Percentiles rank a stretch among this genome's conserved stretches.
Conservation (phyloP, 768 basidiomycete species). For the Agaricus subrufescens region DNA sequence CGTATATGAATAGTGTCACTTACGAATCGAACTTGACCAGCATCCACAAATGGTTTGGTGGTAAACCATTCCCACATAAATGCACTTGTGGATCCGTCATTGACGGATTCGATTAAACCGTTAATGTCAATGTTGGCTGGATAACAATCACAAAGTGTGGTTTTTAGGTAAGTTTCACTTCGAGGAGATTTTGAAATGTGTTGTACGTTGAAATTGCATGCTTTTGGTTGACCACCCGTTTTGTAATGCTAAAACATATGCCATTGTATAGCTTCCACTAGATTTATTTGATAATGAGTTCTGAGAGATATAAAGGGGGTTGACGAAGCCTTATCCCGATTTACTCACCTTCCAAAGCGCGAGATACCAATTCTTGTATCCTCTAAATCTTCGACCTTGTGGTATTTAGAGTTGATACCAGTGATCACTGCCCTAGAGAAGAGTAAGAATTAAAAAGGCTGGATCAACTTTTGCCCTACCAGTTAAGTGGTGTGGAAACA, state of each 20-base stretch:
- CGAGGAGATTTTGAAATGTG: too few relatives aligned
- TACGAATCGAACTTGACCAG: constrained; percentile 80
- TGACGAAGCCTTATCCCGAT: neutral
- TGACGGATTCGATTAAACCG: constrained; percentile 81
- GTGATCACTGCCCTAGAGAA: constrained; percentile 83
- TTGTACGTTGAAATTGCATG: constrained; percentile 66
- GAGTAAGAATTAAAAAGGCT: too few relatives aligned
- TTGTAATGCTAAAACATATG: constrained; percentile 88
- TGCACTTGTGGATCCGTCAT: constrained; percentile 81
- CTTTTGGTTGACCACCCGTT: constrained; percentile 70
- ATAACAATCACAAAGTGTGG: too few relatives aligned
- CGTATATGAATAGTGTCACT: constrained; percentile 22
- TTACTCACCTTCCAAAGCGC: constrained; percentile 66
- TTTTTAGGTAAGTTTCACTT: too few relatives aligned
- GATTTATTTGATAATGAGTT: too few relatives aligned
- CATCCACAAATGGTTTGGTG: constrained; percentile 68
- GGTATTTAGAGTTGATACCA: constrained; percentile 67
- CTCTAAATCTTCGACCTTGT: constrained; percentile 68
- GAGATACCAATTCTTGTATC: constrained; percentile 89
- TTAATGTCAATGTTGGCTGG: constrained; percentile 79
- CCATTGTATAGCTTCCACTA: constrained; percentile 93
- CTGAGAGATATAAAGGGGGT: too few relatives aligned
- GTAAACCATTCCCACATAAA: constrained; percentile 97
- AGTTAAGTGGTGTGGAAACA: constrained; percentile 84
- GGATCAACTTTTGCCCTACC: constrained; percentile 35